Conservation (phyloP, 306 rosid genomes). For the Medicago truncatula region DNA sequence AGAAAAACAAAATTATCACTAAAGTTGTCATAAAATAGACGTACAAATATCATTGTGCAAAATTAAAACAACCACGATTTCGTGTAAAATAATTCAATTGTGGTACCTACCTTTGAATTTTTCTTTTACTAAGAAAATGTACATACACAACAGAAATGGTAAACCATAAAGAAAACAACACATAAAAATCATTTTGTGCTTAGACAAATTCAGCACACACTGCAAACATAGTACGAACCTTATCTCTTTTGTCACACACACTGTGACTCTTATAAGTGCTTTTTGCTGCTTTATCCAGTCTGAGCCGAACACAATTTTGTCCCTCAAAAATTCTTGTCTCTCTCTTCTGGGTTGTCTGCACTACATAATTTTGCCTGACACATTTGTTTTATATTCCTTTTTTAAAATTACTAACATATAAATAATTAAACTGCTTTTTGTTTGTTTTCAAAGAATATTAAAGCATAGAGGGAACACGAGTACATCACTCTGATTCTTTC, state of each 20-base stretch:
- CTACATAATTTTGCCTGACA: constrained; percentile 46
- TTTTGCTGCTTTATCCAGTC: constrained; percentile 43
- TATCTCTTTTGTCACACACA: constrained; percentile 47
- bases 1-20: no score
- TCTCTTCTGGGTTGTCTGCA: constrained; percentile 50
- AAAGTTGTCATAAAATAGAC: no score
- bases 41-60: no score
- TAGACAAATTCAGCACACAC: constrained; percentile 43
- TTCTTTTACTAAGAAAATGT: constrained; percentile 13
- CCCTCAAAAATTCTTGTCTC: constrained; percentile 44
- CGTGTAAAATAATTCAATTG: no score
- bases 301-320: constrained; percentile 51
- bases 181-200: constrained; percentile 41
- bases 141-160: constrained; percentile 37
- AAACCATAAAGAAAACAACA: constrained; percentile 41
- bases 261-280: not conserved
- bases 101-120: constrained; percentile 5
- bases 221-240: constrained; percentile 43
- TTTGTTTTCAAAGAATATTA: constrained; percentile 48
- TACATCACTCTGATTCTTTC: constrained; percentile 53
- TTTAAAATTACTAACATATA: not conserved
- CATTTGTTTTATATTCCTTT: constrained; percentile 15
- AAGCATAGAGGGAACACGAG: constrained; percentile 50
- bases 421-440: constrained; percentile 37
- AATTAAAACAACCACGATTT: no score